Conservation (phyloP, 83 land plant genomes). For the Isoetes engelmannii region DNA sequence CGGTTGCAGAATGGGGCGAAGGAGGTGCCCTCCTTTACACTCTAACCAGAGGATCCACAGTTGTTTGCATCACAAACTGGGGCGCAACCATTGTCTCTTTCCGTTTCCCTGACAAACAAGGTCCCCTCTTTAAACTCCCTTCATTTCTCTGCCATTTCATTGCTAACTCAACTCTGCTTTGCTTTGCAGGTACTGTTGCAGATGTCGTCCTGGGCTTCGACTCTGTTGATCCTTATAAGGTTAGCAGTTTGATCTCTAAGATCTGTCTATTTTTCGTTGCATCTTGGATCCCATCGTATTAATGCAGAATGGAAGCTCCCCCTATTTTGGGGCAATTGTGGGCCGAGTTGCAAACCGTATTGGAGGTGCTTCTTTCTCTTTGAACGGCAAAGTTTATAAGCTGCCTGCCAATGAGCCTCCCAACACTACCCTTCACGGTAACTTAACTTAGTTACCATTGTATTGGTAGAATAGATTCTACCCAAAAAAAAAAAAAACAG, state of each 20-base stretch:
- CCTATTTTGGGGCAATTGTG: constrained; percentile 66
- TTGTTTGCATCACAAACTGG: constrained; percentile 55
- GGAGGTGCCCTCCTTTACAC: constrained; percentile 35
- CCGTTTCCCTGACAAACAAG: constrained; percentile 61
- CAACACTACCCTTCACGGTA: constrained; percentile 76
- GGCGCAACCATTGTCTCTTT: constrained; percentile 70
- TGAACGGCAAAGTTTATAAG: constrained; percentile 47
- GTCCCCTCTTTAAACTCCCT: constrained; percentile 16
- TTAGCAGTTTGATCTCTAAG: constrained; percentile 14
- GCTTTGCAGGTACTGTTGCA: constrained; percentile 49
- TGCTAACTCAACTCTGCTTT: neutral
- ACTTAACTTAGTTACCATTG: neutral
- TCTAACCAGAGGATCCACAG: constrained; percentile 43
- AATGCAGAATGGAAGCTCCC: constrained; percentile 24
- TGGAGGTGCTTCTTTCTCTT: constrained; percentile 50
- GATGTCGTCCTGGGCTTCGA: constrained; percentile 85
- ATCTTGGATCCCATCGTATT: too few species aligned
- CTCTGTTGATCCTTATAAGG: constrained; percentile 48
- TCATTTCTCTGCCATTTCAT: constrained; percentile 1
- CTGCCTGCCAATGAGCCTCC: constrained; percentile 49
- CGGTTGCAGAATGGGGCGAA: neutral
- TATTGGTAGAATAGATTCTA: neutral
- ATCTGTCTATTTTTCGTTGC: neutral
- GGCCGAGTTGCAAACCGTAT: constrained; percentile 88
- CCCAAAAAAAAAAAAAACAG: too few species aligned